Evolutionary conservation across 139 green algal genomes (phyloP), one percentile per base, ranked within the genome.

Genomic region (Auxenochlorella pyrenoidosa): DNA sequence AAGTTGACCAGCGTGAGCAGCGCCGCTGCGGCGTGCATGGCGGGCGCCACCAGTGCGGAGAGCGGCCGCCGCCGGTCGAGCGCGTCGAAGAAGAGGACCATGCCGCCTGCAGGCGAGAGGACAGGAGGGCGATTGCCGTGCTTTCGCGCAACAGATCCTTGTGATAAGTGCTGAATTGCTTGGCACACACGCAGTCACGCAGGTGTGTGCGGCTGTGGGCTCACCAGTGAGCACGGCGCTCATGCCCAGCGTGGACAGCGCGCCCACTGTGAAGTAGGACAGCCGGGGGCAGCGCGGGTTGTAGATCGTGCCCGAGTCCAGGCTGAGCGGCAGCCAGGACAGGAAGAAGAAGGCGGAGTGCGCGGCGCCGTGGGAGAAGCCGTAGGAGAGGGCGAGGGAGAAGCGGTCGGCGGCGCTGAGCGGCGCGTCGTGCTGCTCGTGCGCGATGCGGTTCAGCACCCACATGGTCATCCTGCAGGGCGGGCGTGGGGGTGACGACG

Each of bases 21-120:
- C 43, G 79, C 88, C 19, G 88, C 88, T 0, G 71, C 41, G 3
- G 87, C 28, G 79, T 93, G 90, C 3, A 78, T n/a, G 2, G 26
- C 54, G 2, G 83, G 41, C 1, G 81, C 41, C 24, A 65, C 24
- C 0, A 63, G 18, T 59, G 81, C 75, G 26, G 41, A 75, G 10
- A 40, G 19, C 59, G 40, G 26, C 10, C 82, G 10, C 21, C 84
- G 34, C 19, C 54, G 60, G n/a, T 73, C 63, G 38, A 80, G 32
- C 15, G 63, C 85, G 0, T 94, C 86, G 40, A 95, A 87, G 40
- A 86, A 91, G 22, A 95, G 41, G 22, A 94, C 83, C 90, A 94
- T 95, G 73, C 44, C 70, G 47, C 73, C 89, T 24, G 54, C 54
- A 63, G 2, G 16, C n/a, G n/a, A n/a, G n/a, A n/a, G n/a, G n/a